Base-by-base conservation (phyloP, 1,284 basidiomycete genomes). In the Tetrapyrgos nigripes region DNA sequence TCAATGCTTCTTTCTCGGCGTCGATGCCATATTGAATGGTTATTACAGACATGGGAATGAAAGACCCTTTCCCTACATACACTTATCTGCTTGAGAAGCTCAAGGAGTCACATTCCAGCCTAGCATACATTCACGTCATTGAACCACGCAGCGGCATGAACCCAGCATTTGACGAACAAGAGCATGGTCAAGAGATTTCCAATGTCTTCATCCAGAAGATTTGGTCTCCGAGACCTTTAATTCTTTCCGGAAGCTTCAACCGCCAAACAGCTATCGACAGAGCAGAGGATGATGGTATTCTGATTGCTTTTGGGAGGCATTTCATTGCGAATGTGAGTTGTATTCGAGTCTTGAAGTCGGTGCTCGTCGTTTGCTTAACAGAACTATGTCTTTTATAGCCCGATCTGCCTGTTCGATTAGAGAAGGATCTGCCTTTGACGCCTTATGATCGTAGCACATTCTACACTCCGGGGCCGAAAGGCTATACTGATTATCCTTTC, bases 61-160 rank as follows among this genome's bases (percentile, higher is more conserved):
- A 64, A 24, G 69, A 79, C 57, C 79, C 77, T 0, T 61, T 74
- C 49, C 69, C 73, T 1, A 71, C 68, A 8, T 78, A 72, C 64
- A 57, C 64, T n/a, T 62, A 73, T 59, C 61, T 76, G n/a, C 62
- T 71, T 28, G 43, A 50, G 6, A 52, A 64, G 31, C 57, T 76
- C 9, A 61, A 62, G 19, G 57, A 65, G 8, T 47, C 47, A 14
- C 73, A 73, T 64, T 78, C 82, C 2, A 46, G 50, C 37, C 71
- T 84, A 8, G 82, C 79, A 10, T 85, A 84, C 60, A 56, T 84
- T 27, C 81, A 83, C 69, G 69, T 75, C 48, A 69, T 79, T 50
- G 79, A 81, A 64, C 68, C 73, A 3, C 64, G 74, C 40, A 62
- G 71, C 17, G 59, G 35, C 13, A 21, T 26, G 1, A 51, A n/a